Evolutionary conservation across 2,329 filamentous ascomycete species (phyloP).

Genomic region (Trichophyton simii): DNA sequence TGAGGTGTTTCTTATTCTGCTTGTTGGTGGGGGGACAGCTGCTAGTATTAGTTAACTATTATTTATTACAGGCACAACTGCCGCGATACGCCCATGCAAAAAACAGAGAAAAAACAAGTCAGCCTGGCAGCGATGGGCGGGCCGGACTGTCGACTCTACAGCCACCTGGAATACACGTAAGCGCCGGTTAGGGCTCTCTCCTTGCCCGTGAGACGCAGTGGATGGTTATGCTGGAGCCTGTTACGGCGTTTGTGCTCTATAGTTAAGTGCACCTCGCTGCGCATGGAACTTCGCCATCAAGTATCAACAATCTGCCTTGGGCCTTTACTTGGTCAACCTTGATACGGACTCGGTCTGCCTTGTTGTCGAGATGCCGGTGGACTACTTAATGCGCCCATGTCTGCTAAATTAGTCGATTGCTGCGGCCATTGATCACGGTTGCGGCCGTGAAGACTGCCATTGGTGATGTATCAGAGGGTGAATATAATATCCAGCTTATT

Average conservation of each 20-base stretch:
- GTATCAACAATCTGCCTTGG: not conserved
- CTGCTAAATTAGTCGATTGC: not conserved
- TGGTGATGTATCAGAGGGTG: too few relatives aligned
- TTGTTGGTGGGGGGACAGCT: conserved; percentile 11
- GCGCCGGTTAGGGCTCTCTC: not conserved
- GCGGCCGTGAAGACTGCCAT: too few relatives aligned
- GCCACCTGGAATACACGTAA: not conserved
- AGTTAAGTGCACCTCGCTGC: not conserved
- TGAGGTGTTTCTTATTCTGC: conserved; percentile 9
- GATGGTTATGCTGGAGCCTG: not conserved
- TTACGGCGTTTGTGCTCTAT: not conserved
- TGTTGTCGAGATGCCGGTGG: too few relatives aligned
- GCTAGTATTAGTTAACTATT: not conserved
- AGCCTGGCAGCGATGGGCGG: not conserved
- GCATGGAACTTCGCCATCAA: too few relatives aligned
- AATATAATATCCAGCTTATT: too few relatives aligned
- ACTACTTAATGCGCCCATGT: too few relatives aligned
- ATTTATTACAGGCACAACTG: not conserved
- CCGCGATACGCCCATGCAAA: conserved; percentile 1
- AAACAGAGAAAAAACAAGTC: not conserved
- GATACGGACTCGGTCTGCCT: too few relatives aligned
- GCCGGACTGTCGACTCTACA: not conserved
- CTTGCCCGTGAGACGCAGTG: not conserved
- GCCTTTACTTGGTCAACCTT: not conserved
- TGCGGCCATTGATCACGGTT: not conserved